These are phyloP conservation scores for Batrachochytrium dendrobatidis DNA, from an alignment of 371 early-diverging fungal species.

Conservation along the genomic window DNA sequence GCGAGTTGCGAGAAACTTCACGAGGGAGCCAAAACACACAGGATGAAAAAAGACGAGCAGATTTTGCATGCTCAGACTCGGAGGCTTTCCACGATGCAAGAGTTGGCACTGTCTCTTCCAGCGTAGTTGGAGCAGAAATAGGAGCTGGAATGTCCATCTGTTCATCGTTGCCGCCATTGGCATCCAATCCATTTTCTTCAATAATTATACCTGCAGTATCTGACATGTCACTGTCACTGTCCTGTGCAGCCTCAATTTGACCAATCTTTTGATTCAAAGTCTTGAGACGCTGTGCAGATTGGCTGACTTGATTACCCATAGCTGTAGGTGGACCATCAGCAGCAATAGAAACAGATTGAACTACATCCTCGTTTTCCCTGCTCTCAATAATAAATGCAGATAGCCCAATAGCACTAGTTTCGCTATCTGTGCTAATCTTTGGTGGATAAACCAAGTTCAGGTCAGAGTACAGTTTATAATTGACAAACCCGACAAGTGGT, in stretches of 20 bases:
- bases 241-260: conserved; percentile 16
- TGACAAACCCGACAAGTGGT: conserved; percentile 90
- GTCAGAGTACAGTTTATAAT: conserved; percentile 83
- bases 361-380: conserved; percentile 19
- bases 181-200: conserved; percentile 22
- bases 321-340: background rate
- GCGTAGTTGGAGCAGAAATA: conserved; percentile 17
- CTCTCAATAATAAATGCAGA: conserved; percentile 62
- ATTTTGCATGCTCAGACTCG: background rate
- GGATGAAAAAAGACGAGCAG: conserved; percentile 57
- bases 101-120: conserved; percentile 25
- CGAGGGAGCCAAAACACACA: conserved; percentile 83
- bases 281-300: conserved; percentile 41
- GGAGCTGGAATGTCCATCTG: conserved; percentile 12
- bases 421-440: conserved; percentile 55
- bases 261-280: conserved; percentile 40
- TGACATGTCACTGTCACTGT: conserved; percentile 19
- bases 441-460: conserved; percentile 86
- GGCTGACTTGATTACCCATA: conserved; percentile 28
- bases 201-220: too few relatives aligned
- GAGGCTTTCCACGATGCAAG: too few relatives aligned
- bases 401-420: conserved; percentile 65
- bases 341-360: conserved; percentile 21
- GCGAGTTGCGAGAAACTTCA: conserved; percentile 87
- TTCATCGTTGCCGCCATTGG: conserved; percentile 16